Conservation (phyloP, 176 grass and related monocot genomes). For the Aegilops sharonensis region DNA sequence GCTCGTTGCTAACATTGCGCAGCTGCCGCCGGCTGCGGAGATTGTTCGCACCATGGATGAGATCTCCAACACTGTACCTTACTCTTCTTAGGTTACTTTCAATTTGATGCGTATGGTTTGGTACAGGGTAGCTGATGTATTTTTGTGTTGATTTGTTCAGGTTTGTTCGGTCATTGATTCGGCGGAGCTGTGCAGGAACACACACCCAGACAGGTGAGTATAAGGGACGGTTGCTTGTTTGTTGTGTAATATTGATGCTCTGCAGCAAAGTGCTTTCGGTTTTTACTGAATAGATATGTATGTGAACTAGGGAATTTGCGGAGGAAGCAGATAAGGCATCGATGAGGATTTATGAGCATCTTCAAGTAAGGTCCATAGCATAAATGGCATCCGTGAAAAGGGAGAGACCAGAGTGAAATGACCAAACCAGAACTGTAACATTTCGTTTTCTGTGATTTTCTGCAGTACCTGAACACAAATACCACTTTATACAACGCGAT, state of each 20-base stretch:
- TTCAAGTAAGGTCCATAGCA: constrained; percentile 62
- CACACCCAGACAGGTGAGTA: constrained; percentile 76
- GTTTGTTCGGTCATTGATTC: constrained; percentile 93
- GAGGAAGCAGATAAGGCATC: constrained; percentile 88
- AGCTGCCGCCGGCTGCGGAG: constrained; percentile 57
- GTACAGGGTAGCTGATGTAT: neutral
- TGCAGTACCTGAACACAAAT: constrained; percentile 91
- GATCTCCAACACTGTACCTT: constrained; percentile 78
- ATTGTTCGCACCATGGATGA: constrained; percentile 86
- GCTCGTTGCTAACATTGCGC: constrained; percentile 61
- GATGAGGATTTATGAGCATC: constrained; percentile 80
- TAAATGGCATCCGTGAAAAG: neutral
- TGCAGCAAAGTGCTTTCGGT: neutral
- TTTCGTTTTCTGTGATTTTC: constrained; percentile 20
- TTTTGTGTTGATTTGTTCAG: neutral
- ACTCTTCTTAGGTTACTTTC: neutral
- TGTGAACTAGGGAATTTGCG: constrained; percentile 69
- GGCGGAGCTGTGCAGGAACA: constrained; percentile 84
- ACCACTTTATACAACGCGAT: constrained; percentile 75
- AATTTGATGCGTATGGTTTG: neutral
- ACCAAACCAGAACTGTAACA: neutral
- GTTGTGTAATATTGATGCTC: neutral
- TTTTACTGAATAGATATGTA: neutral
- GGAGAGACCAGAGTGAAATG: neutral
- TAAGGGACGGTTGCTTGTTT: neutral